Conservation (phyloP, 2,329 filamentous ascomycete species). For the Dactylonectria macrodidyma region DNA sequence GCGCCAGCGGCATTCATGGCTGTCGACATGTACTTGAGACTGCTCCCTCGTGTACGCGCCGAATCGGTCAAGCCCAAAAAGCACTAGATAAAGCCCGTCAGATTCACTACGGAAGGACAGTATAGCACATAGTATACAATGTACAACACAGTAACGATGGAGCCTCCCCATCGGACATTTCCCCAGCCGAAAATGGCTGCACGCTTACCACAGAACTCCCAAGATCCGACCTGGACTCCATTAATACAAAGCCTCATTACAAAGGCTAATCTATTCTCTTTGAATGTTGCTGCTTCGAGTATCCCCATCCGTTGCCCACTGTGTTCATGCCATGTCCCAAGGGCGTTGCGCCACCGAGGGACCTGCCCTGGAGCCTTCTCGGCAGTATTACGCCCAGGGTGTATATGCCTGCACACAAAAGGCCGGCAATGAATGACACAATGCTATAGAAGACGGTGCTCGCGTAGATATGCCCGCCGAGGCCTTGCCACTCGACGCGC, state of each 20-base stretch:
- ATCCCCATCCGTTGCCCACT: slow-evolving; percentile 73
- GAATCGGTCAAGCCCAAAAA: slow-evolving; percentile 57
- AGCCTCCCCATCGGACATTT: slow-evolving; percentile 26
- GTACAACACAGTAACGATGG: slow-evolving; percentile 27
- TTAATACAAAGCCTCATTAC: slow-evolving; percentile 37
- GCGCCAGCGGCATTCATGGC: slow-evolving; percentile 64
- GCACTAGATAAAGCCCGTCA: slow-evolving; percentile 30
- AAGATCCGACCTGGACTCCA: slow-evolving; percentile 40
- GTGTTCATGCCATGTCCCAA: slow-evolving; percentile 68
- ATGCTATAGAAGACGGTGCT: slow-evolving; percentile 75
- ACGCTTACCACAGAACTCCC: slow-evolving; percentile 32
- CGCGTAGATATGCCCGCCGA: slow-evolving; percentile 75
- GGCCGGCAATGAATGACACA: slow-evolving; percentile 71
- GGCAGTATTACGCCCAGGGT: slow-evolving; percentile 74
- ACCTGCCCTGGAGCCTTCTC: slow-evolving; percentile 63
- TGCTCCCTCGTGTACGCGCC: slow-evolving; percentile 60
- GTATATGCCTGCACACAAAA: slow-evolving; percentile 69
- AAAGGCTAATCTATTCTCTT: slow-evolving; percentile 64
- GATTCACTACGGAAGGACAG: slow-evolving; percentile 2
- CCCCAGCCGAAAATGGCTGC: slow-evolving; percentile 34
- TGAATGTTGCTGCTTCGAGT: slow-evolving; percentile 54
- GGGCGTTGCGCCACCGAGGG: slow-evolving; percentile 71
- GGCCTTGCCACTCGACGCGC: slow-evolving; percentile 74
- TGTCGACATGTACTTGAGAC: slow-evolving; percentile 68
- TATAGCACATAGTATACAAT: slow-evolving; percentile 21